Base-by-base conservation (phyloP, 495 filamentous ascomycete species). In the Glutinoglossum americanum region DNA sequence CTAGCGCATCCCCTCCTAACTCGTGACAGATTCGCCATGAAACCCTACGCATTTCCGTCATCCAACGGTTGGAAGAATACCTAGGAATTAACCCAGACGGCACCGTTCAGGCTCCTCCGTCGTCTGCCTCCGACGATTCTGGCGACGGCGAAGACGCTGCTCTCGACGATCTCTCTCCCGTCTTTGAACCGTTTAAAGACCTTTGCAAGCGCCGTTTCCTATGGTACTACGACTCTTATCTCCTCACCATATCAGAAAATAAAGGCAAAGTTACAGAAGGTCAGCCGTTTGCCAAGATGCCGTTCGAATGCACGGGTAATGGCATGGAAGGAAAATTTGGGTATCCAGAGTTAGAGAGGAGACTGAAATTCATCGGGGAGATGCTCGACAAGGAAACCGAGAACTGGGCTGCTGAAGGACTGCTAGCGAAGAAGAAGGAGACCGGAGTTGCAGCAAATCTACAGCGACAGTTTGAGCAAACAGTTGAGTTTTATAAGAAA, bases 171-270 rank as follows among this genome's bases (percentile, higher is more conserved):
- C 61, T 70, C 0, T 67, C 67, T 11, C 66, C 74, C 0, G 67
- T 70, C 19, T 86, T 83, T 66, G 81, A 89, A 58, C 85, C 87
- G 0, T 97, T 97, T 73, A 80, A 79, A 57, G 93, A 98, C 62
- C 71, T 93, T 9, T 85, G 82, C 74, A 98, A 97, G 69, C 80
- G 84, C 49, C 81, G 89, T 0, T 96, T 97, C 67, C 69, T 98
- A 17, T 97, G 93, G 92, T 97, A 98, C 66, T 89, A 87, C 64
- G 84, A 93, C 48, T 82, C 81, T 13, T 98, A 97, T 66, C 70
- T 89, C 25, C 68, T 73, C 9, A 76, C 81, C 7, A 83, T 94
- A 53, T 73, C 80, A 13, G 73, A 78, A 47, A 83, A 76, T 9
- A 76, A 80, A 57, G 67, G 67, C 58, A 78, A 76, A 62, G 73